phyloP scores from a whole-genome alignment of 345 rosid species.

The Eucalyptus pumila region DNA sequence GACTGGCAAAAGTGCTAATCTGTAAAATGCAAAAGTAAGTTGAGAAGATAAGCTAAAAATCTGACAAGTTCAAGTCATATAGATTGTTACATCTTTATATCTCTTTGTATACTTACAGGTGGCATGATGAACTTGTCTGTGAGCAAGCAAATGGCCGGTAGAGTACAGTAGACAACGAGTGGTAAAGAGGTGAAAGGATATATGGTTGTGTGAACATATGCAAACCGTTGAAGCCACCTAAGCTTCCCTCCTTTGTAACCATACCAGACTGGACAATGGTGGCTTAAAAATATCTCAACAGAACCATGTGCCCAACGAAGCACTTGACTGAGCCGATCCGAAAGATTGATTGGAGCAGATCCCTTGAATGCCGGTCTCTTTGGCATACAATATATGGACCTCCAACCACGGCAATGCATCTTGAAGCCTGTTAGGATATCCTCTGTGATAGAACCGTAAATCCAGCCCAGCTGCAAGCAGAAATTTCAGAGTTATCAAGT shows the following conservation, averaged over 20 bases:
- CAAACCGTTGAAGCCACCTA: constrained; percentile 88
- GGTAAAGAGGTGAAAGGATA: constrained; percentile 94
- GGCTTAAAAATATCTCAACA: constrained; percentile 97
- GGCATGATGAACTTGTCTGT: constrained; percentile 99
- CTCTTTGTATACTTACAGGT: constrained; percentile 29
- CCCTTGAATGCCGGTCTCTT: constrained; percentile 85
- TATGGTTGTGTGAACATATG: constrained; percentile 85
- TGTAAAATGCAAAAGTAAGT: constrained; percentile 8
- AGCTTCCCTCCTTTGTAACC: constrained; percentile 92
- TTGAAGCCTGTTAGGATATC: constrained; percentile 96
- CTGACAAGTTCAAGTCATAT: background rate
- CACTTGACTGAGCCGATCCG: constrained; percentile 95
- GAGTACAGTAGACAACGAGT: constrained; percentile 83
- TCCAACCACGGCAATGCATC: constrained; percentile 99
- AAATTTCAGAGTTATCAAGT: background rate
- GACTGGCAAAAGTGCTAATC: constrained; percentile 94
- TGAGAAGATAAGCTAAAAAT: background rate
- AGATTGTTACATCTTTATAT: background rate
- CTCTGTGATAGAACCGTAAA: constrained; percentile 95
- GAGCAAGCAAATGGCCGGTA: constrained; percentile 89
- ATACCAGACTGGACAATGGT: constrained; percentile 80
- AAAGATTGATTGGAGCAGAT: constrained; percentile 91
- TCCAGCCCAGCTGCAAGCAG: constrained; percentile 75
- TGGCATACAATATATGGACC: constrained; percentile 98
- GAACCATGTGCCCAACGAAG: constrained; percentile 99